phyloP scores from a whole-genome alignment of 441 rosid species.

The Corymbia calophylla region DNA sequence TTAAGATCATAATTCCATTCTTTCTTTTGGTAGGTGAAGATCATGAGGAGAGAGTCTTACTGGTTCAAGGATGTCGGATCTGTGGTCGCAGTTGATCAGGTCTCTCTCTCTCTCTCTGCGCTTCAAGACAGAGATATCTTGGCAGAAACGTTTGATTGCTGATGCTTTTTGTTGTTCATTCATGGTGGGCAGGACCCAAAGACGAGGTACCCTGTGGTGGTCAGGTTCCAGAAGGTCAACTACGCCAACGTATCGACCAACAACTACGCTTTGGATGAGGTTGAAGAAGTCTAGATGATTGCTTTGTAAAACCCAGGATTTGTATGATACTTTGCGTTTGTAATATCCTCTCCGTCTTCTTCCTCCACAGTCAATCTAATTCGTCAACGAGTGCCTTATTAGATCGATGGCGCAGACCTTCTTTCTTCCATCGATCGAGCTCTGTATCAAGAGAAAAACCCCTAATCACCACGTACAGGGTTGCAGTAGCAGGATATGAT shows the following conservation, averaged over 20 bases:
- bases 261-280: conserved; percentile 13
- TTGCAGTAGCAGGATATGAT: background rate
- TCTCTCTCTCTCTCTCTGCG: background rate
- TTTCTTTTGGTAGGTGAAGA: background rate
- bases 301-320: background rate
- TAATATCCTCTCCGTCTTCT: background rate
- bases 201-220: conserved; percentile 18
- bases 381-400: background rate
- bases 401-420: background rate
- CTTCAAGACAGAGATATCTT: background rate
- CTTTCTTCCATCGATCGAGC: background rate
- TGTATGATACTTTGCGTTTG: background rate
- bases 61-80: conserved; percentile 18
- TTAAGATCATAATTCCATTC: background rate
- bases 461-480: background rate
- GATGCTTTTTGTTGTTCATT: background rate
- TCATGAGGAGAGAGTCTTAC: conserved; percentile 11
- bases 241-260: conserved; percentile 19
- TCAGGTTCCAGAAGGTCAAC: conserved; percentile 15
- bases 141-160: background rate
- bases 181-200: conserved; percentile 6
- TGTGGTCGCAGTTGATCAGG: conserved; percentile 16
- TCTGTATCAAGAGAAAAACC: background rate
- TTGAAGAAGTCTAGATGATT: background rate
- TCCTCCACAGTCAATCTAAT: background rate